Evolutionary conservation across 345 rosid species (phyloP), one percentile per base, ranked within the genome.

Genomic region (Salix viminalis): DNA sequence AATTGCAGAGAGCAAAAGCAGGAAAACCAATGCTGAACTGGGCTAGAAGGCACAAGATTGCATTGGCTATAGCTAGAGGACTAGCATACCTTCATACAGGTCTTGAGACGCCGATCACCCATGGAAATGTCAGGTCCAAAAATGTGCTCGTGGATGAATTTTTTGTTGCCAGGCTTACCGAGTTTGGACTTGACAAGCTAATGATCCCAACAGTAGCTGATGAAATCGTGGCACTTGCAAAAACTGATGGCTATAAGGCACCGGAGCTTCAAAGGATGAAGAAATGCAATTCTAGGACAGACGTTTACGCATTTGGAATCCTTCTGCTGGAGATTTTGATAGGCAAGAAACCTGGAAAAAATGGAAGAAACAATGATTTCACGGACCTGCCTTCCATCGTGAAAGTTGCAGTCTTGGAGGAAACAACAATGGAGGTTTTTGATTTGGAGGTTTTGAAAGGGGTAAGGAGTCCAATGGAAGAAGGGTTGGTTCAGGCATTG

Each of bases 261-360:
- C 97, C 98, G 1, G 98, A 96, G 80, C 97, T 96, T 67, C 98
- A 96, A 76, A 91, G 82, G 90, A 93, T 91, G 98, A 96, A 96
- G 91, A 96, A 93, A 70, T 90, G 97, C 84, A 93, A 86, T 74
- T 89, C 94, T 14, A 90, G 99, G 75, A 96, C 97, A 16, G 99
- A 96, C 48, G 98, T 96, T 9, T 96, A 88, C 11, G 98, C 99
- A 7, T 96, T 89, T 61, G 99, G 99, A 15, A 96, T 96, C 77
- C 91, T 96, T 52, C 78, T 96, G 68, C 82, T 96, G 77, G 99
- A 96, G 87, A 90, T 96, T 65, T 64, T 96, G 81, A 93, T 96
- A 28, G 99, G 99, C 19, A 93, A 91, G 91, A 93, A 85, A 70
- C 99, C 99, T 0, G 96, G 97, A 24, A 96, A 89, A 77, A 90